A percentile compares a stretch with the other conserved stretches of the same genome.
Conservation (phyloP, 1,284 basidiomycete genomes). For the Mycosarcoma maydis region DNA sequence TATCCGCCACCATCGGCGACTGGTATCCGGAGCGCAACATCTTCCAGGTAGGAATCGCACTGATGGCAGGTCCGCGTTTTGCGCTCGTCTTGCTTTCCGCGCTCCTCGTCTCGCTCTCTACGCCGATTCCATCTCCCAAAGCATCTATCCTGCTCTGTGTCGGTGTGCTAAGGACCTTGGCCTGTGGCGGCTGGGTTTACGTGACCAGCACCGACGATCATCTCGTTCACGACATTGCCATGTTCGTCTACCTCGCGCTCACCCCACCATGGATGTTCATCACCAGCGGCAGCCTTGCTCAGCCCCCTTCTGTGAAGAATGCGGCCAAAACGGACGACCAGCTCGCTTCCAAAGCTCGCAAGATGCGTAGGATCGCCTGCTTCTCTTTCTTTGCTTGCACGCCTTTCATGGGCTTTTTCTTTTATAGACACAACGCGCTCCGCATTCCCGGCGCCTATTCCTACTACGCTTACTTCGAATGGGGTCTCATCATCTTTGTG, state of each 20-base stretch:
- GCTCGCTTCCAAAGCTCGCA: slow-evolving; percentile 42
- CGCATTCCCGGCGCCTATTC: slow-evolving; percentile 61
- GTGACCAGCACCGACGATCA: slow-evolving; percentile 83
- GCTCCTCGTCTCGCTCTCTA: slow-evolving; percentile 53
- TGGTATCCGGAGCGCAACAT: slow-evolving; percentile 88
- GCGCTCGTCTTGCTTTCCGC: slow-evolving; percentile 78
- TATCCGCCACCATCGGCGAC: slow-evolving; percentile 86
- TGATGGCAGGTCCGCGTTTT: slow-evolving; percentile 78
- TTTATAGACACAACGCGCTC: slow-evolving; percentile 57
- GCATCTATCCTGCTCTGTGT: slow-evolving; percentile 71
- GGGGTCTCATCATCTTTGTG: slow-evolving; percentile 61
- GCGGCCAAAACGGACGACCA: slow-evolving; percentile 6
- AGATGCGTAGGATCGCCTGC: slow-evolving; percentile 46
- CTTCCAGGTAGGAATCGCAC: slow-evolving; percentile 89
- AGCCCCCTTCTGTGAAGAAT: slow-evolving; percentile 1
- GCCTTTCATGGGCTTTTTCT: slow-evolving; percentile 62
- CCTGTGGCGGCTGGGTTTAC: slow-evolving; percentile 92
- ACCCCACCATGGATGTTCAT: slow-evolving; percentile 77
- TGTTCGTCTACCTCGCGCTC: slow-evolving; percentile 74
- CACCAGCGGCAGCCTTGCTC: slow-evolving; percentile 51
- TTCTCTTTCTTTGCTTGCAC: slow-evolving; percentile 58
- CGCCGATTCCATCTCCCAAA: slow-evolving; percentile 24
- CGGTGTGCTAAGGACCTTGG: slow-evolving; percentile 80
- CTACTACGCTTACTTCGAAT: slow-evolving; percentile 62
- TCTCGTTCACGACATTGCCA: slow-evolving; percentile 84